phyloP scores from a whole-genome alignment of 148 eudicot genomes.

The Linanthus parryae region DNA sequence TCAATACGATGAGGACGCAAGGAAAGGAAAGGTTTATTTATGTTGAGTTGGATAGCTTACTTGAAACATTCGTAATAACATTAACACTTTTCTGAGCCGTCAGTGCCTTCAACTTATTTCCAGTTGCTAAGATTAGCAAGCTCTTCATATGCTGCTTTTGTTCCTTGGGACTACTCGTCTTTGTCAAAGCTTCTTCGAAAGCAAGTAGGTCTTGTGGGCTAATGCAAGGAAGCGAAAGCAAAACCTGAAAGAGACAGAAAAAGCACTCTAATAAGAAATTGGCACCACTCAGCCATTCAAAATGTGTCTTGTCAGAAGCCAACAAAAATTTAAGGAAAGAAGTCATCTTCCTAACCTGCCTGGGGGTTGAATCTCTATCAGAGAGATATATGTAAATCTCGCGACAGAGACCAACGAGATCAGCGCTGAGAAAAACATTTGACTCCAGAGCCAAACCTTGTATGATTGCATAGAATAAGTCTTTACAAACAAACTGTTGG shows the following conservation, averaged over 20 bases:
- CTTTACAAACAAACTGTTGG: conserved; percentile 70
- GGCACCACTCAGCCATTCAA: neutral
- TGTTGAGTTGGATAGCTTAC: conserved; percentile 29
- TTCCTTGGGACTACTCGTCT: conserved; percentile 90
- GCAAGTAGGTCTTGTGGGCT: conserved; percentile 68
- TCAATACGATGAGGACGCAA: no score
- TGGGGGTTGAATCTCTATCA: conserved; percentile 73
- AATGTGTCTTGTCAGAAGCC: neutral
- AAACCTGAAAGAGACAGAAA: conserved; percentile 43
- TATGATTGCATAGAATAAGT: conserved; percentile 78
- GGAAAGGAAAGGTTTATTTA: neutral
- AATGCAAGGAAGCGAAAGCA: conserved; percentile 78
- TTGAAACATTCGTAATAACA: conserved; percentile 82
- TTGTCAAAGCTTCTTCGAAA: conserved; percentile 89
- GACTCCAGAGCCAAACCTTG: conserved; percentile 86
- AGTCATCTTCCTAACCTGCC: conserved; percentile 56
- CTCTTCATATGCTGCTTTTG: conserved; percentile 94
- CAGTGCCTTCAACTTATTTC: conserved; percentile 86
- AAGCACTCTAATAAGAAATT: neutral
- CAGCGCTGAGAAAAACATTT: conserved; percentile 64
- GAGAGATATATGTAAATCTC: conserved; percentile 72
- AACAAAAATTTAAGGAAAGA: neutral
- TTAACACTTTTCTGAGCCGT: conserved; percentile 75
- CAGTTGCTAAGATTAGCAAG: conserved; percentile 70
- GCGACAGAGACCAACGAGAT: conserved; percentile 78